Evolutionary conservation across 2,329 filamentous ascomycete species (phyloP).

Genomic region (Bipolaris cookei): DNA sequence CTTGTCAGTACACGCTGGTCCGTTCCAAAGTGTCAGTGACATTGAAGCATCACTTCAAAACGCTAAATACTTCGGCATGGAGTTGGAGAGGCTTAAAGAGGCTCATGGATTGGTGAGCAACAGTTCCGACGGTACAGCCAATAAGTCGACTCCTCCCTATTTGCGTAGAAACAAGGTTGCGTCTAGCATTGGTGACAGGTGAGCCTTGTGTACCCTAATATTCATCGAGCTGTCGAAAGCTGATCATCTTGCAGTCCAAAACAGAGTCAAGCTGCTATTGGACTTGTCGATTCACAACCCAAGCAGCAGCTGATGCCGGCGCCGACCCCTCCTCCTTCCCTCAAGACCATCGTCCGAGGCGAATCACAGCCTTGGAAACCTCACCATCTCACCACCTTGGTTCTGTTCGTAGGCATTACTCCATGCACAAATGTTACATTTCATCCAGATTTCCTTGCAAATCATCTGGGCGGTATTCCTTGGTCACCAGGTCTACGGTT

Average conservation of each 20-base stretch:
- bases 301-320: conserved; percentile 9
- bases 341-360: neutral
- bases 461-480: conserved; percentile 45
- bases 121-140: conserved; percentile 8
- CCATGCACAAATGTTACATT: conserved; percentile 46
- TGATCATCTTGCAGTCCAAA: conserved; percentile 11
- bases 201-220: neutral
- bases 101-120: conserved; percentile 12
- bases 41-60: conserved; percentile 18
- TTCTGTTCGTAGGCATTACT: conserved; percentile 27
- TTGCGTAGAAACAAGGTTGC: conserved; percentile 15
- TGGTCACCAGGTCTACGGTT: conserved; percentile 54
- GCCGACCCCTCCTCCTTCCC: conserved; percentile 21
- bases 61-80: conserved; percentile 18
- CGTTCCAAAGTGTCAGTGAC: conserved; percentile 15
- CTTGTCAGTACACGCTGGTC: conserved; percentile 27
- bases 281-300: conserved; percentile 17
- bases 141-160: conserved; percentile 29
- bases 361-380: conserved; percentile 44
- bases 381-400: conserved; percentile 44
- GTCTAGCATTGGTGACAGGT: conserved; percentile 5
- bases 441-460: conserved; percentile 46
- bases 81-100: conserved; percentile 29
- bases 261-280: neutral
- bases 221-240: neutral